phyloP scores from a whole-genome alignment of 2,329 filamentous ascomycete genomes.

The Cladosporium austrohemisphaericum region DNA sequence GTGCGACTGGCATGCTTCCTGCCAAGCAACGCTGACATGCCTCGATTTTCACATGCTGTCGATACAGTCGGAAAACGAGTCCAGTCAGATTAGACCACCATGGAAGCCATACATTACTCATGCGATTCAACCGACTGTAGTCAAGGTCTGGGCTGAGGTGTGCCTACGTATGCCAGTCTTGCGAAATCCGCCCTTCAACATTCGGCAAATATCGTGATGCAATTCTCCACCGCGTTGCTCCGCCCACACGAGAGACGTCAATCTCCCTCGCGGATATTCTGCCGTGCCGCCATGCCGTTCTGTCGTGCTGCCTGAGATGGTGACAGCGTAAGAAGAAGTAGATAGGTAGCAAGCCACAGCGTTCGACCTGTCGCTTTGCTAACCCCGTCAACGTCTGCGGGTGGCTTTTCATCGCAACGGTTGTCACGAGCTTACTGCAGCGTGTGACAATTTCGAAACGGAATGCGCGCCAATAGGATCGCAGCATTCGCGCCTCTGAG shows the following conservation, averaged over 20 bases:
- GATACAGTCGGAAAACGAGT: no score
- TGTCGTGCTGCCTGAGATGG: neutral
- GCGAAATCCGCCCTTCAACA: slow-evolving; percentile 8
- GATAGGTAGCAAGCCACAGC: neutral
- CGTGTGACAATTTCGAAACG: slow-evolving; percentile 3
- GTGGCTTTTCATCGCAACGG: neutral
- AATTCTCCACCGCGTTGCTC: slow-evolving; percentile 8
- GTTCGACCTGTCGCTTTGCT: slow-evolving; percentile 6
- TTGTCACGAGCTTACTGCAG: neutral
- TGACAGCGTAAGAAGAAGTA: neutral
- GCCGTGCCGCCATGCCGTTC: slow-evolving; percentile 1
- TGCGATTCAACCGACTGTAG: neutral
- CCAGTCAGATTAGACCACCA: no score
- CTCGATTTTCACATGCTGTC: no score
- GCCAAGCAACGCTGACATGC: no score
- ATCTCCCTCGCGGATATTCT: neutral
- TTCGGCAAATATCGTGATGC: neutral
- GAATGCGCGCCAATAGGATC: slow-evolving; percentile 13
- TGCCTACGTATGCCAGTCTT: slow-evolving; percentile 5
- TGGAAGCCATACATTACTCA: slow-evolving; percentile 5
- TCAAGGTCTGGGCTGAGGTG: neutral
- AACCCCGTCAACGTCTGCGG: neutral
- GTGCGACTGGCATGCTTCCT: slow-evolving; percentile 2
- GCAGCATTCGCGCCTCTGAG: neutral
- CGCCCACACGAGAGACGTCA: slow-evolving; percentile 1